Percentiles rank a stretch among this genome's conserved stretches.
Conservation (phyloP, 768 basidiomycete genomes). For the Mycena albidolilacea region DNA sequence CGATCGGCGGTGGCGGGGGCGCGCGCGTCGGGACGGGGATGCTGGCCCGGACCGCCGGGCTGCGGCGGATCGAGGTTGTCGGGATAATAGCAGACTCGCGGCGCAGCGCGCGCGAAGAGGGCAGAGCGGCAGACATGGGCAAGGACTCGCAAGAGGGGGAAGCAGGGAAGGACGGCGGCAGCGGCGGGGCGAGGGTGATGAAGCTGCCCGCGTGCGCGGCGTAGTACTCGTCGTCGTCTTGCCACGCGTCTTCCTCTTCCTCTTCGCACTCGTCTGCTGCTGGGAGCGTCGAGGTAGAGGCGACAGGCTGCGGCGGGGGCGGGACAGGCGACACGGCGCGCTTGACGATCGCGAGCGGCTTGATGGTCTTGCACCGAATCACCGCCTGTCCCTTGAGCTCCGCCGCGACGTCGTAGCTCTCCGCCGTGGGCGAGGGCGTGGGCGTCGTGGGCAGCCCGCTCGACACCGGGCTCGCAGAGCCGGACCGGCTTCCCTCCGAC, state of each 20-base stretch:
- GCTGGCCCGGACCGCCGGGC: background rate
- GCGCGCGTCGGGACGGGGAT: slow-evolving; percentile 7
- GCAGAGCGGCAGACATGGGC: background rate
- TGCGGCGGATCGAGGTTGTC: background rate
- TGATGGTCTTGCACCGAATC: slow-evolving; percentile 35
- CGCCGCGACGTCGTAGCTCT: background rate
- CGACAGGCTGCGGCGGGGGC: background rate
- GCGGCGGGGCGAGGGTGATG: slow-evolving; percentile 24
- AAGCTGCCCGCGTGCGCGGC: slow-evolving; percentile 24
- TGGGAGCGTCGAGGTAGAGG: background rate
- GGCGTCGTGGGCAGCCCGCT: slow-evolving; percentile 6
- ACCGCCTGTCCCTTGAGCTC: background rate
- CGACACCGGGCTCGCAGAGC: background rate
- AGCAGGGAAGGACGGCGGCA: slow-evolving; percentile 13
- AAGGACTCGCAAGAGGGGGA: background rate
- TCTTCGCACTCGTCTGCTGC: background rate
- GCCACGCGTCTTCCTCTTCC: background rate
- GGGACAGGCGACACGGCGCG: slow-evolving; percentile 25
- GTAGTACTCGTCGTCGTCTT: slow-evolving; percentile 32
- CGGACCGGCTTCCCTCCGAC: background rate
- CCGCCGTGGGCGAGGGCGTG: background rate
- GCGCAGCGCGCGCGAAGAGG: background rate
- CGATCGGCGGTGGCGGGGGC: slow-evolving; percentile 19
- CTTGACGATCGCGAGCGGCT: slow-evolving; percentile 26
- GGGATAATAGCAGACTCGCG: slow-evolving; percentile 28